A percentile compares a stretch with the other conserved stretches of the same genome.
These are phyloP conservation scores for Neofusicoccum ribis DNA, from an alignment of 2,329 filamentous ascomycete species.

Conservation along the genomic window DNA sequence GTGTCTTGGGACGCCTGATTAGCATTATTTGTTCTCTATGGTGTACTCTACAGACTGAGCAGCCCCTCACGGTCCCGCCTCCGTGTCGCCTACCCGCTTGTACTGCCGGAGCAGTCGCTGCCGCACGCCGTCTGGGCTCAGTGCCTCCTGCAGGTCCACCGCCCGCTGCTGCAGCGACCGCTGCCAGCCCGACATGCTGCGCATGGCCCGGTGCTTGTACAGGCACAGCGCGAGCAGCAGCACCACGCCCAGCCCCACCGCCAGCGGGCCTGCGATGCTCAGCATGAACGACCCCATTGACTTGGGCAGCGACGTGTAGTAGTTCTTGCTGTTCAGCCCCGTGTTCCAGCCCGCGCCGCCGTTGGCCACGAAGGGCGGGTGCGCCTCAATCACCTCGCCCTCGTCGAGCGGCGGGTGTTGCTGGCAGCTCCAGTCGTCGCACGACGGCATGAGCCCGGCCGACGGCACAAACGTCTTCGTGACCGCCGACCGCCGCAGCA, in stretches of 20 bases:
- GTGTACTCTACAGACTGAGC: not conserved
- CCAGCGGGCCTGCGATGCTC: conserved; percentile 16
- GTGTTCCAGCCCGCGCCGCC: conserved; percentile 19
- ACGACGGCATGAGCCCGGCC: conserved; percentile 28
- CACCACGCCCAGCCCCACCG: conserved; percentile 5
- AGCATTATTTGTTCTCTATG: not conserved
- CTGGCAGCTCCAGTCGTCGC: conserved; percentile 35
- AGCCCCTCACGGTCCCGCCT: conserved; percentile 7
- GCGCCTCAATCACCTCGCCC: conserved; percentile 21
- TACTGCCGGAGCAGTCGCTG: conserved; percentile 11
- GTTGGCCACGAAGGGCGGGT: conserved; percentile 18
- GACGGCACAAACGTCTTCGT: conserved; percentile 40
- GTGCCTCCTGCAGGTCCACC: conserved; percentile 16
- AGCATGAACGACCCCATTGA: conserved; percentile 12
- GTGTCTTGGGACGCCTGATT: not conserved
- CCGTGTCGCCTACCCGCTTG: conserved; percentile 13
- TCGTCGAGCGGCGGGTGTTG: conserved; percentile 20
- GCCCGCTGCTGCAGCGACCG: conserved; percentile 19
- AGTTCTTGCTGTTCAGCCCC: conserved; percentile 18
- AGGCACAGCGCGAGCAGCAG: conserved; percentile 14
- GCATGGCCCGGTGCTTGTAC: conserved; percentile 20
- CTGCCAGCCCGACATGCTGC: conserved; percentile 18
- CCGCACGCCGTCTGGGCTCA: conserved; percentile 10
- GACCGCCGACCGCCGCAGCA: conserved; percentile 34
- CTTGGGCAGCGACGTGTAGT: conserved; percentile 16